Percentiles rank a stretch among this genome's conserved stretches.
Evolutionary conservation across 441 rosid species (phyloP).

Genomic region (Euphorbia celastroides): DNA sequence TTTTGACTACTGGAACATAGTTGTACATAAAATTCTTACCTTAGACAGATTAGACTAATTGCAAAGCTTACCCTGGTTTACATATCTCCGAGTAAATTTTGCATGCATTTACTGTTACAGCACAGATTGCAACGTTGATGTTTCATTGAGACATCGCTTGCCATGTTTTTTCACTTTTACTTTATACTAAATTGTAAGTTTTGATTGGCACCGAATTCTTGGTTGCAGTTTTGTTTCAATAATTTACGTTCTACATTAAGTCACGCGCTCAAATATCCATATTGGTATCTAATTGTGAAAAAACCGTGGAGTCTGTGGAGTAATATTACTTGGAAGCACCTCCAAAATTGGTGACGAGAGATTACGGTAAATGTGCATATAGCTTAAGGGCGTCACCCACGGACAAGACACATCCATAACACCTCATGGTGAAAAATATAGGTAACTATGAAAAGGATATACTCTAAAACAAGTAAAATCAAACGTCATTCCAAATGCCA

Average conservation of each 20-base stretch:
- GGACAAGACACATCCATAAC: no score
- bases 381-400: no score
- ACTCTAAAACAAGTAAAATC: background rate
- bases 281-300: no score
- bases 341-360: no score
- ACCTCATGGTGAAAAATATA: background rate
- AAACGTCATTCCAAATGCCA: no score
- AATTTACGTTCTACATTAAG: no score
- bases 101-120: background rate
- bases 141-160: background rate
- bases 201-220: no score
- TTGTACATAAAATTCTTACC: background rate
- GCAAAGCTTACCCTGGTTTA: background rate
- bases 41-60: background rate
- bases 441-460: background rate
- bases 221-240: no score
- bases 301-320: no score
- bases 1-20: background rate
- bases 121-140: background rate
- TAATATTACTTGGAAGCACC: no score
- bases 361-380: no score
- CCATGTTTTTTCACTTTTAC: background rate
- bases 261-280: no score
- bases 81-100: background rate
- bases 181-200: background rate